Evolutionary conservation across 768 basidiomycete species (phyloP).

Genomic region (Lentinus brumalis): DNA sequence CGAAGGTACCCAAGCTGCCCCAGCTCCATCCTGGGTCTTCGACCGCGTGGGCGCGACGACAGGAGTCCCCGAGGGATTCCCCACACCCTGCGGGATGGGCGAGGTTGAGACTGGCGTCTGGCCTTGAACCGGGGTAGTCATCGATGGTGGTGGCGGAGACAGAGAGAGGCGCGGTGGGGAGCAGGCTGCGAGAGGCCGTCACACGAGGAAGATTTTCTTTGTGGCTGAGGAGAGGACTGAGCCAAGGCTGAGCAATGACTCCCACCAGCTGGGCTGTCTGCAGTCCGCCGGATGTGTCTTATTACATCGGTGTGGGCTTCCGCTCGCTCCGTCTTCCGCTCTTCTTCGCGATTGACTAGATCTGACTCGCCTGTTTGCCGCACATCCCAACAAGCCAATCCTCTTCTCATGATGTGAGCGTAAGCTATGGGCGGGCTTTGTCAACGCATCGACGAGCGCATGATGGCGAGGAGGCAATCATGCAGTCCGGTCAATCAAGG

Average conservation of each 20-base stretch:
- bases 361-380: not conserved
- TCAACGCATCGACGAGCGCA: too few species aligned
- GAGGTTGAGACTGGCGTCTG: conserved; percentile 28
- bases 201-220: not conserved
- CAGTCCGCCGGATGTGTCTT: not conserved
- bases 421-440: too few species aligned
- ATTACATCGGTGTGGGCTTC: not conserved
- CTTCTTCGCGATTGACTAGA: not conserved
- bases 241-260: not conserved
- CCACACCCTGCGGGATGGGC: conserved; percentile 35
- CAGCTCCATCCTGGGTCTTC: conserved; percentile 50
- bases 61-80: conserved; percentile 41
- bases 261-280: not conserved
- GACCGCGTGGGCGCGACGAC: conserved; percentile 56
- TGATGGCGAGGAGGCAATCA: too few species aligned
- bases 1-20: conserved; percentile 73
- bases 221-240: conserved; percentile 7
- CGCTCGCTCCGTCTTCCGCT: not conserved
- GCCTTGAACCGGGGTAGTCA: conserved; percentile 28
- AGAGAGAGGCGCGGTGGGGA: not conserved
- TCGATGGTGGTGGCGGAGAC: conserved; percentile 11
- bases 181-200: not conserved
- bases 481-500: too few species aligned
- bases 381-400: not conserved
- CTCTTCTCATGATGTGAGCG: too few species aligned